phyloP scores from a whole-genome alignment of 1,139 yeast species.

The Arxiozyma slooffiae region DNA sequence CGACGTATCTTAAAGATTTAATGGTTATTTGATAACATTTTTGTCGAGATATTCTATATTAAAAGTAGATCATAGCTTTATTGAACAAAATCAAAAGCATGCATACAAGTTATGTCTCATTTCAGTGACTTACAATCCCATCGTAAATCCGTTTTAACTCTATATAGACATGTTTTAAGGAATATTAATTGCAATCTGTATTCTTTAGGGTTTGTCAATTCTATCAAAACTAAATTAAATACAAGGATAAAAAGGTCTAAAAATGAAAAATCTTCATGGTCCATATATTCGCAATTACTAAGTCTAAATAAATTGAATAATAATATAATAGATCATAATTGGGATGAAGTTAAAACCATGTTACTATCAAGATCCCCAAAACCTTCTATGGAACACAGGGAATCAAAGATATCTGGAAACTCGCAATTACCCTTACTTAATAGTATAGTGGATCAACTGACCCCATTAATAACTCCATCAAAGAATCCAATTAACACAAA shows the following conservation, averaged over 20 bases:
- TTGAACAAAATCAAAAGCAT: slow-evolving; percentile 7
- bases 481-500: neutral
- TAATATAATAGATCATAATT: slow-evolving; percentile 1
- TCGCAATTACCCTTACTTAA: neutral
- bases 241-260: slow-evolving; percentile 12
- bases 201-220: slow-evolving; percentile 13
- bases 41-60: neutral
- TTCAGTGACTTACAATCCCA: slow-evolving; percentile 26
- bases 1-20: neutral
- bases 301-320: slow-evolving; percentile 12
- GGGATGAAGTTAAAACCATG: neutral
- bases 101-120: slow-evolving; percentile 30
- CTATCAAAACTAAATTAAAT: slow-evolving; percentile 9
- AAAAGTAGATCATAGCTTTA: neutral
- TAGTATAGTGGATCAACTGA: neutral
- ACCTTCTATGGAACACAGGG: neutral
- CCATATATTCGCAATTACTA: slow-evolving; percentile 12
- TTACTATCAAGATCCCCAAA: neutral
- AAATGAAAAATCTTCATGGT: slow-evolving; percentile 23
- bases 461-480: slow-evolving; percentile 1
- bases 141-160: slow-evolving; percentile 16
- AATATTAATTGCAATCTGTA: slow-evolving; percentile 10
- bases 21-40: neutral
- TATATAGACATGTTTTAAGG: slow-evolving; percentile 23
- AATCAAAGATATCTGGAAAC: neutral